phyloP scores from a whole-genome alignment of 495 filamentous ascomycete species.

The Penicillium canariense region DNA sequence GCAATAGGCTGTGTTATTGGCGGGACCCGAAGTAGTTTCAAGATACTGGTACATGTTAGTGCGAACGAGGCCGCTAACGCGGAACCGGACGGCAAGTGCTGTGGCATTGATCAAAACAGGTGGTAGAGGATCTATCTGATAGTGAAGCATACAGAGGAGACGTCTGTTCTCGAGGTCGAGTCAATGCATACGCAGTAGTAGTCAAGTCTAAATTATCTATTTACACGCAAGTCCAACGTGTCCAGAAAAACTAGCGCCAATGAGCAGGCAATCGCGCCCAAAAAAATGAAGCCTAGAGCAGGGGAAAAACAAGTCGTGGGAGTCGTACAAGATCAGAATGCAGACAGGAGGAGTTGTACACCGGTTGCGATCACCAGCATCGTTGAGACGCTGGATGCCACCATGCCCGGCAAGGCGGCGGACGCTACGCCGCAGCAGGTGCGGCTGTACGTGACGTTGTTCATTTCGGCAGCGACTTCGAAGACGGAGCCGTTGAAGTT shows the following conservation, averaged over 20 bases:
- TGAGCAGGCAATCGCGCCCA: neutral
- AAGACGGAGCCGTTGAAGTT: conserved; percentile 79
- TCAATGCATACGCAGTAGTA: neutral
- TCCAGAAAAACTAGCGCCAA: neutral
- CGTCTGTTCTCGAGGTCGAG: too few species aligned
- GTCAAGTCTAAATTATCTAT: neutral
- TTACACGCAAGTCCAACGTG: neutral
- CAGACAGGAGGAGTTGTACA: conserved; percentile 24
- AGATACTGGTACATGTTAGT: too few species aligned
- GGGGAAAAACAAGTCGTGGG: neutral
- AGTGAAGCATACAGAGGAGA: too few species aligned
- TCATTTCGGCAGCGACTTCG: conserved; percentile 79
- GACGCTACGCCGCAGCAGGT: conserved; percentile 64
- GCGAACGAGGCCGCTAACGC: too few species aligned
- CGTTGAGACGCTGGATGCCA: conserved; percentile 20
- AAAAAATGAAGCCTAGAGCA: neutral
- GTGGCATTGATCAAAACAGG: too few species aligned
- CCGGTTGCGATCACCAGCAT: conserved; percentile 27
- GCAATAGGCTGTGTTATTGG: too few species aligned
- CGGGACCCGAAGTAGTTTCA: too few species aligned
- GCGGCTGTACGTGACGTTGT: conserved; percentile 78
- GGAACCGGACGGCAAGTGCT: too few species aligned
- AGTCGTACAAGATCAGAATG: conserved; percentile 21
- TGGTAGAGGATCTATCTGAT: too few species aligned
- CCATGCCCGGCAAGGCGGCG: conserved; percentile 25